Evolutionary conservation across 2,329 filamentous ascomycete species (phyloP).

Genomic region (Cladophialophora exuberans): DNA sequence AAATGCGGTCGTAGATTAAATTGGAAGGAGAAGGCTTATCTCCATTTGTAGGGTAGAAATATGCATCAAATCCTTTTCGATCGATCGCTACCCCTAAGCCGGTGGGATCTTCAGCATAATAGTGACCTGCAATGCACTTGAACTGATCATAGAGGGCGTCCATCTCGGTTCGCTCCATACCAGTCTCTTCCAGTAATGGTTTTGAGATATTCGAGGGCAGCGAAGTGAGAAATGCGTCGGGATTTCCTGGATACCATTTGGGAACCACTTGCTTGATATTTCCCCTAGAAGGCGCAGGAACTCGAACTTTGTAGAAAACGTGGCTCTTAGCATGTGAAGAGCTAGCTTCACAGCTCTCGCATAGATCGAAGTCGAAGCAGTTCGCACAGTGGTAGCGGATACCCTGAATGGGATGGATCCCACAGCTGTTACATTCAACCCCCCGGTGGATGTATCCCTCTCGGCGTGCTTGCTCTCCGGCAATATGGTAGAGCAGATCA

Average conservation of each 20-base stretch:
- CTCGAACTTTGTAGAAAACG: constrained; percentile 92
- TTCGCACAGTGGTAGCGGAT: constrained; percentile 94
- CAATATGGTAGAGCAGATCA: constrained; percentile 85
- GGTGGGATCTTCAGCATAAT: constrained; percentile 81
- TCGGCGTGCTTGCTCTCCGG: constrained; percentile 84
- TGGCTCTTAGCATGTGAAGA: constrained; percentile 83
- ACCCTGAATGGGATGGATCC: constrained; percentile 84
- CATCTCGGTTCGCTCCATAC: constrained; percentile 82
- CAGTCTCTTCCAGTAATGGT: constrained; percentile 70
- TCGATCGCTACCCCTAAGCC: constrained; percentile 83
- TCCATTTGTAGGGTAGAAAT: constrained; percentile 84
- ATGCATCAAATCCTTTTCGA: constrained; percentile 87
- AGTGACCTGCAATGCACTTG: constrained; percentile 85
- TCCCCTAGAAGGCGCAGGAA: constrained; percentile 68
- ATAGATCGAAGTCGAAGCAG: constrained; percentile 93
- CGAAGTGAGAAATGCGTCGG: constrained; percentile 68
- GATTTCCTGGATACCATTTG: constrained; percentile 87
- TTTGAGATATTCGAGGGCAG: constrained; percentile 70
- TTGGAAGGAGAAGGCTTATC: constrained; percentile 78
- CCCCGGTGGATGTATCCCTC: constrained; percentile 92
- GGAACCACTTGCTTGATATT: constrained; percentile 80
- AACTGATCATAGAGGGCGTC: constrained; percentile 98
- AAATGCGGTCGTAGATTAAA: constrained; percentile 93
- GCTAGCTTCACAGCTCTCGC: constrained; percentile 81
- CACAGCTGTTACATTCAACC: constrained; percentile 88